Evolutionary conservation across 2,329 filamentous ascomycete species (phyloP), one percentile per base, ranked within the genome.

Genomic region (Aspergillus tamarii): DNA sequence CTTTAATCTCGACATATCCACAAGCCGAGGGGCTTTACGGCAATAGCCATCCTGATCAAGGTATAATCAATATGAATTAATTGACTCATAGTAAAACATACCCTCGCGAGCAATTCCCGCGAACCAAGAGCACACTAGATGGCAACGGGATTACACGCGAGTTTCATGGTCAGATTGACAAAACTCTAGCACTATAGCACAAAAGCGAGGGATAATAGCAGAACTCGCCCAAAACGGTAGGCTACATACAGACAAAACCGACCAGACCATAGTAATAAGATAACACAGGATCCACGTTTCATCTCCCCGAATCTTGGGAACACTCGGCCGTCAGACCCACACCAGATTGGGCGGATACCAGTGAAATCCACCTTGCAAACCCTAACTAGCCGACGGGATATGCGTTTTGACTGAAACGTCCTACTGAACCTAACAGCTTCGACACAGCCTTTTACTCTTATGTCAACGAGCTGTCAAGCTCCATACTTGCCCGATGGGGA

Each of bases 61-160:
- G 32, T 55, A 55, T 41, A 55, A 36, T n/a, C 52, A n/a, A 55
- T 23, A 55, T 21, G 32, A 55, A 55, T 55, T 55, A 55, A 55
- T 55, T 55, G 6, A 41, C 52, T 55, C 52, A 55, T 55, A 19
- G 4, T 52, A 52, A 34, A 32, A n/a, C 26, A 26, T n/a, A 4
- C 9, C 9, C 6, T 52, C 16, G 9, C 8, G 16, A 10, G 30
- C 32, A 16, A 23, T 55, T n/a, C 34, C 21, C n/a, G 52, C 32
- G 30, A 32, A 23, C 14, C 16, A 19, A 34, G 34, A 19, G 34
- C 23, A 3, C n/a, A 26, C 34, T 26, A 34, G 23, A 39, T 55
- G 52, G 32, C 19, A 55, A 19, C 4, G n/a, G 52, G 4, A 10
- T 26, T n/a, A 21, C 16, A 23, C 12, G 2, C 28, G 19, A 23